phyloP scores from a whole-genome alignment of 2,329 filamentous ascomycete genomes.

The Clonostachys rhizophaga region DNA sequence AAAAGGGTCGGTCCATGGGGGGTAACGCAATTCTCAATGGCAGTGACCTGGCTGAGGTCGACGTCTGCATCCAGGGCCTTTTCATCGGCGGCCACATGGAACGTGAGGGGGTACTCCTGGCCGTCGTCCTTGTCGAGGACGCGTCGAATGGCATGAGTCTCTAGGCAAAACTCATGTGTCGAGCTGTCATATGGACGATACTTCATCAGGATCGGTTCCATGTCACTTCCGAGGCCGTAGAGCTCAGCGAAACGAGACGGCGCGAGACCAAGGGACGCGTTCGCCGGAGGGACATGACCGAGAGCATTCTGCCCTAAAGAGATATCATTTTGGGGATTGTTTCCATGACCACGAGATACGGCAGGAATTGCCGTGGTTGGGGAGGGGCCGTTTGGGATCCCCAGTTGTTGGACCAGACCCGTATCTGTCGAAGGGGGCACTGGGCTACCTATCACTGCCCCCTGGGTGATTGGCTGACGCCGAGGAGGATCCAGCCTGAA shows the following conservation, averaged over 20 bases:
- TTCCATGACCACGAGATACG: not conserved
- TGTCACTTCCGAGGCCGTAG: slow-evolving; percentile 23
- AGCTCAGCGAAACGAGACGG: slow-evolving; percentile 19
- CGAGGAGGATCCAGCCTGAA: slow-evolving; percentile 3
- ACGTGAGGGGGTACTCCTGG: slow-evolving; percentile 22
- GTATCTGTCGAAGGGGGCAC: not conserved
- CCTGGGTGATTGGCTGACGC: no score
- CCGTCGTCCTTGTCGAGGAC: slow-evolving; percentile 44
- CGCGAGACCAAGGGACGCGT: slow-evolving; percentile 13
- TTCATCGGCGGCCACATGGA: slow-evolving; percentile 22
- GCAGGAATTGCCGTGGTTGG: not conserved
- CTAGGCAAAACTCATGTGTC: slow-evolving; percentile 33
- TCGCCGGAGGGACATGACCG: slow-evolving; percentile 8
- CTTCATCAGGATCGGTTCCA: slow-evolving; percentile 24
- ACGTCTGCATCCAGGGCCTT: slow-evolving; percentile 18
- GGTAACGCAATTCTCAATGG: slow-evolving; percentile 53
- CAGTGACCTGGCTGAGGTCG: slow-evolving; percentile 18
- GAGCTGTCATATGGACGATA: slow-evolving; percentile 46
- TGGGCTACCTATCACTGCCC: no score
- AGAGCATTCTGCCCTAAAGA: slow-evolving; percentile 5
- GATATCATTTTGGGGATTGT: slow-evolving; percentile 4
- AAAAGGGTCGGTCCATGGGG: slow-evolving; percentile 55
- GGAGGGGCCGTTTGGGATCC: no score
- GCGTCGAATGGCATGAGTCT: slow-evolving; percentile 57
- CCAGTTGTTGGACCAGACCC: not conserved